A percentile compares a stretch with the other conserved stretches of the same genome.
phyloP scores from a whole-genome alignment of 2,329 filamentous ascomycete genomes.

The Ilyonectria destructans region DNA sequence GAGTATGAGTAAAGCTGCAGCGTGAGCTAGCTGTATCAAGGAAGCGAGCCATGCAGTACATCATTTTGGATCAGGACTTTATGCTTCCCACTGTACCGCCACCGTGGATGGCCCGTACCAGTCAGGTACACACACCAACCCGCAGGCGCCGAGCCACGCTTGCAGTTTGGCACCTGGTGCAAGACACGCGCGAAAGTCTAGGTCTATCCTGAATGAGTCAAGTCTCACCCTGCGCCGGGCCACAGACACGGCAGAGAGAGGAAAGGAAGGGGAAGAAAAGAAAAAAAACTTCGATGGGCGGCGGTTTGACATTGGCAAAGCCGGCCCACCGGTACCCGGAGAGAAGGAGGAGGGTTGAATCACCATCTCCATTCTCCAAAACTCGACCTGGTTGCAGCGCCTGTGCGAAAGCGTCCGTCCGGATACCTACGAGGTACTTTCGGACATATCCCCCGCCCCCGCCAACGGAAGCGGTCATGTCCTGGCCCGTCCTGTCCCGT shows the following conservation, averaged over 20 bases:
- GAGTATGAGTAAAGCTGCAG: too few species aligned
- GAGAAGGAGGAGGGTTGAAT: conserved; percentile 25
- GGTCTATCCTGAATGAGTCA: conserved; percentile 24
- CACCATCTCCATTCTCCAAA: conserved; percentile 19
- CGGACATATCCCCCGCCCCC: conserved; percentile 15
- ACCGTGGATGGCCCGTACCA: not conserved
- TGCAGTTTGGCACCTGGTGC: conserved; percentile 24
- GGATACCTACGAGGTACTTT: conserved; percentile 14
- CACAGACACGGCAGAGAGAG: conserved; percentile 2
- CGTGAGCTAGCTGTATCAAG: too few species aligned
- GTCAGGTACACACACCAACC: not conserved
- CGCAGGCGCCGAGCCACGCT: conserved; percentile 18
- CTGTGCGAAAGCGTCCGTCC: not conserved
- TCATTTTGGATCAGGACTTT: too few species aligned
- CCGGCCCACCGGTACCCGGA: conserved; percentile 25
- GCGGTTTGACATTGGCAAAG: not conserved
- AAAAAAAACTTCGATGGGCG: conserved; percentile 3
- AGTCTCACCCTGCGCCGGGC: conserved; percentile 15
- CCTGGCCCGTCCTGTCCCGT: not conserved
- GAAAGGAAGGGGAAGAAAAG: not conserved
- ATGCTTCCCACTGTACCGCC: not conserved
- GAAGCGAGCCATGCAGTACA: too few species aligned
- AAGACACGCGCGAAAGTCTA: conserved; percentile 3
- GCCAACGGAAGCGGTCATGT: conserved; percentile 4
- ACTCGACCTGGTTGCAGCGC: not conserved